Evolutionary conservation across 1,284 basidiomycete genomes (phyloP).

Genomic region (Trametes polyzona): DNA sequence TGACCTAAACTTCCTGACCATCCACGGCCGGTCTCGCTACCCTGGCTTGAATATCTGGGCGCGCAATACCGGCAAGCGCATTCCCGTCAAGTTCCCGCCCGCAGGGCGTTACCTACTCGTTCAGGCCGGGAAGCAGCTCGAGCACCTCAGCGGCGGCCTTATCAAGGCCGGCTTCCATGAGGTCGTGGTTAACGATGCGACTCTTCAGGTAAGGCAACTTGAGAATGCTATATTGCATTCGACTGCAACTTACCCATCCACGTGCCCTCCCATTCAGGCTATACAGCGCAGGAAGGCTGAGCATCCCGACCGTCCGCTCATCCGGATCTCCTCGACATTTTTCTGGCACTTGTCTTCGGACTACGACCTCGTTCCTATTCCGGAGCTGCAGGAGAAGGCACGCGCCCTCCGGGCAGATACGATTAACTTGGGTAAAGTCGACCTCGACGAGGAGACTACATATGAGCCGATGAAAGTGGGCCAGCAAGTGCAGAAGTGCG

Average conservation of each 20-base stretch:
- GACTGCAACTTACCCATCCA: neutral
- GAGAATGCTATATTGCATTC: neutral
- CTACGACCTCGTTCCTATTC: constrained; percentile 70
- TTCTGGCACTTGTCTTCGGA: constrained; percentile 94
- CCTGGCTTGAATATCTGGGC: constrained; percentile 91
- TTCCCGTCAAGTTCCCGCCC: constrained; percentile 79
- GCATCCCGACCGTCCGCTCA: constrained; percentile 77
- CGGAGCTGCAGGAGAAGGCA: constrained; percentile 53
- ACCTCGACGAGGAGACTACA: constrained; percentile 46
- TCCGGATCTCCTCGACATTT: constrained; percentile 92
- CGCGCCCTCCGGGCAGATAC: constrained; percentile 43
- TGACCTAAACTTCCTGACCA: constrained; percentile 84
- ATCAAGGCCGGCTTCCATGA: constrained; percentile 94
- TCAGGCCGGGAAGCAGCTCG: constrained; percentile 92
- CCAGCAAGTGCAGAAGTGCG: constrained; percentile 82
- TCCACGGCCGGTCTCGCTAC: constrained; percentile 88
- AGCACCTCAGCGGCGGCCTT: constrained; percentile 85
- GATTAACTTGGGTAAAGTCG: constrained; percentile 40
- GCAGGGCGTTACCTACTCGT: constrained; percentile 76
- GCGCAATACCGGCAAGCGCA: constrained; percentile 86
- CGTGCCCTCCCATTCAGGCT: constrained; percentile 46
- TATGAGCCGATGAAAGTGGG: constrained; percentile 87
- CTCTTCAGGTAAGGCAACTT: constrained; percentile 57
- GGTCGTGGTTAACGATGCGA: constrained; percentile 85
- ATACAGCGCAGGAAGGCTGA: constrained; percentile 63